phyloP scores from a whole-genome alignment of 2,329 filamentous ascomycete genomes.

The Neoarthrinium moseri region DNA sequence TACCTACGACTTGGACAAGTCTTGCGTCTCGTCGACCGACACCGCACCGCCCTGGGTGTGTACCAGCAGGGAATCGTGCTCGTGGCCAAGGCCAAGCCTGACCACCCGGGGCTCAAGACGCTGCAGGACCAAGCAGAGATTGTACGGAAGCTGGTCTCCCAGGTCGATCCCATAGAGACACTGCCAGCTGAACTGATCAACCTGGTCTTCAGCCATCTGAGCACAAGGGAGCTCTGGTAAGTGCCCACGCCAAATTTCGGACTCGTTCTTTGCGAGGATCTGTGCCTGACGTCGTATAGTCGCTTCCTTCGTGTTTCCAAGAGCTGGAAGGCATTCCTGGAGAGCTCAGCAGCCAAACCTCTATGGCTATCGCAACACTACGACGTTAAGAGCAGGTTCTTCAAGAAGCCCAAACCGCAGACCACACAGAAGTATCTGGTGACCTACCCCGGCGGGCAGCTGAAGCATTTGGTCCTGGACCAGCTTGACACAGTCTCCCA shows the following conservation, averaged over 20 bases:
- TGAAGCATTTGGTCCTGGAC: not conserved
- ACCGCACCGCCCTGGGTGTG: not conserved
- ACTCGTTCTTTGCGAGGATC: not conserved
- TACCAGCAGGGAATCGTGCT: constrained; percentile 7
- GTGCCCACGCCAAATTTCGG: not conserved
- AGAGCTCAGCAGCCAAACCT: not conserved
- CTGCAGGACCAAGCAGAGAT: not conserved
- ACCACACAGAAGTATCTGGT: not conserved
- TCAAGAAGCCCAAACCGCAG: not conserved
- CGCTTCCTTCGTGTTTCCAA: constrained; percentile 5
- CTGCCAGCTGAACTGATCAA: not conserved
- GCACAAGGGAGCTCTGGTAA: not conserved
- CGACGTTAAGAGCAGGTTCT: not conserved
- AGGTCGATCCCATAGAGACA: not conserved
- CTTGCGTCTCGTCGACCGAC: not conserved
- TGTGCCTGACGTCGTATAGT: not conserved
- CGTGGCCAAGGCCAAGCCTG: not conserved
- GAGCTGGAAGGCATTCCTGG: constrained; percentile 3
- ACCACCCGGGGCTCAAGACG: not conserved
- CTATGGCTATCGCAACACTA: constrained; percentile 2
- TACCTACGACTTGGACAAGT: constrained; percentile 3
- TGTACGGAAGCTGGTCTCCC: not conserved
- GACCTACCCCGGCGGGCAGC: constrained; percentile 3
- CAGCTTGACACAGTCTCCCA: not conserved
- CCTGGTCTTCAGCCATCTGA: not conserved